phyloP scores from a whole-genome alignment of 176 grass and related monocot species.

The Elymus sibiricus region DNA sequence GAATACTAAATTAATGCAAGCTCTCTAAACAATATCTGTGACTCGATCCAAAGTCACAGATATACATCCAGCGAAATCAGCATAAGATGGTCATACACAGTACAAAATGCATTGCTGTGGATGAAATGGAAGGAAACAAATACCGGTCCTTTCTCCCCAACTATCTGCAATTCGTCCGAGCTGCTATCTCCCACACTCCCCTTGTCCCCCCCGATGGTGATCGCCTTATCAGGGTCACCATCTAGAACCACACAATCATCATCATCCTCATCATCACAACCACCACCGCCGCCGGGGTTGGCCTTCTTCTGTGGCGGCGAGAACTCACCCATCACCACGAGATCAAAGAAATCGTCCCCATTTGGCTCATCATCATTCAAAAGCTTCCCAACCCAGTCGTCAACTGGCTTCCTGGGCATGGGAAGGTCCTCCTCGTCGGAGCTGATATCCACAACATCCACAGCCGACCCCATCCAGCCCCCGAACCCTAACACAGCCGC shows the following conservation, averaged over 20 bases:
- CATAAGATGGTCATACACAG: neutral
- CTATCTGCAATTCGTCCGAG: slow-evolving; percentile 75
- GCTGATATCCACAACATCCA: slow-evolving; percentile 73
- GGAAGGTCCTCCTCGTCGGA: slow-evolving; percentile 77
- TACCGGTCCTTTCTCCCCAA: slow-evolving; percentile 89
- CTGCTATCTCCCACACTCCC: slow-evolving; percentile 28
- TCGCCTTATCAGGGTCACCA: slow-evolving; percentile 53
- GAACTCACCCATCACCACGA: slow-evolving; percentile 57
- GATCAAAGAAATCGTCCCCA: slow-evolving; percentile 50
- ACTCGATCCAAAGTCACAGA: neutral
- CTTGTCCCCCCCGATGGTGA: slow-evolving; percentile 18
- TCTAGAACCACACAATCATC: slow-evolving; percentile 84
- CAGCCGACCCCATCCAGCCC: slow-evolving; percentile 37
- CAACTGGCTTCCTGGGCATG: neutral
- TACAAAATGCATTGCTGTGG: neutral
- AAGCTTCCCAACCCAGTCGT: slow-evolving; percentile 36
- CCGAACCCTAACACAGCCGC: neutral
- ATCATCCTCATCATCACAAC: slow-evolving; percentile 28
- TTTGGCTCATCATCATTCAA: neutral
- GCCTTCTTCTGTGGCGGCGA: slow-evolving; percentile 25
- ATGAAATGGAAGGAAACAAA: slow-evolving; percentile 27
- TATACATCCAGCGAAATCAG: neutral
- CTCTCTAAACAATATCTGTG: neutral
- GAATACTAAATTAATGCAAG: neutral
- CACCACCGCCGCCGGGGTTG: slow-evolving; percentile 12